Percentiles rank a stretch among this genome's conserved stretches.
Evolutionary conservation across 2,329 filamentous ascomycete species (phyloP).

Genomic region (Colletotrichum nymphaeae): DNA sequence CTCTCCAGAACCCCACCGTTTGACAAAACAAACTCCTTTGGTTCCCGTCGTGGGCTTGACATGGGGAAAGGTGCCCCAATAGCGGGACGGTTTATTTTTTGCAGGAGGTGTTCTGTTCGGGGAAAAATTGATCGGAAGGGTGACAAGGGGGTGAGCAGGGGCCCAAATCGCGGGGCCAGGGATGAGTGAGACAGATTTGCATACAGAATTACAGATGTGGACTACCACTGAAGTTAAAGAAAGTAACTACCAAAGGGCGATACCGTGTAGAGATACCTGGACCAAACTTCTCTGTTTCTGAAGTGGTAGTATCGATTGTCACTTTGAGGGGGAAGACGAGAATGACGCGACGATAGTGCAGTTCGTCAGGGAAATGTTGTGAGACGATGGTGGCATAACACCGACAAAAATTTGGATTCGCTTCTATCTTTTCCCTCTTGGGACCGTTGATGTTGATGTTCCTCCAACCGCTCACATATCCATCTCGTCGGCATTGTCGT

Average conservation of each 20-base stretch:
- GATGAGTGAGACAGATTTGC: constrained; percentile 29
- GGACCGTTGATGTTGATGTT: neutral
- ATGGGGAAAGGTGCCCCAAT: constrained; percentile 24
- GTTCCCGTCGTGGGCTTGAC: constrained; percentile 4
- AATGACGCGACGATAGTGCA: constrained; percentile 6
- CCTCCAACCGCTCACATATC: constrained; percentile 38
- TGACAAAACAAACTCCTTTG: constrained; percentile 18
- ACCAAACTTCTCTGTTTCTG: neutral
- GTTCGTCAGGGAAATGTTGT: neutral
- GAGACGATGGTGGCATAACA: neutral
- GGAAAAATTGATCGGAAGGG: constrained; percentile 23
- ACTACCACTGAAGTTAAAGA: constrained; percentile 17
- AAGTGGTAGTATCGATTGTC: neutral
- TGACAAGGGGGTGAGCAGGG: constrained; percentile 24
- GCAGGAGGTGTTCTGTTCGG: constrained; percentile 1
- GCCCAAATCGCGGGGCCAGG: constrained; percentile 23
- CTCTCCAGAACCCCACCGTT: constrained; percentile 23
- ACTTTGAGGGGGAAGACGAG: neutral
- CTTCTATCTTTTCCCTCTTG: neutral
- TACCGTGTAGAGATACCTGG: neutral
- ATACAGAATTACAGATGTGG: constrained; percentile 22
- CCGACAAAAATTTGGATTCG: neutral
- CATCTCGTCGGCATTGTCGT: constrained; percentile 69
- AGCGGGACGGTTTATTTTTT: constrained; percentile 26
- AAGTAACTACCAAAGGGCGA: constrained; percentile 3